Evolutionary conservation across 257 asterid species (phyloP).

Genomic region (Solanum paucissectum): DNA sequence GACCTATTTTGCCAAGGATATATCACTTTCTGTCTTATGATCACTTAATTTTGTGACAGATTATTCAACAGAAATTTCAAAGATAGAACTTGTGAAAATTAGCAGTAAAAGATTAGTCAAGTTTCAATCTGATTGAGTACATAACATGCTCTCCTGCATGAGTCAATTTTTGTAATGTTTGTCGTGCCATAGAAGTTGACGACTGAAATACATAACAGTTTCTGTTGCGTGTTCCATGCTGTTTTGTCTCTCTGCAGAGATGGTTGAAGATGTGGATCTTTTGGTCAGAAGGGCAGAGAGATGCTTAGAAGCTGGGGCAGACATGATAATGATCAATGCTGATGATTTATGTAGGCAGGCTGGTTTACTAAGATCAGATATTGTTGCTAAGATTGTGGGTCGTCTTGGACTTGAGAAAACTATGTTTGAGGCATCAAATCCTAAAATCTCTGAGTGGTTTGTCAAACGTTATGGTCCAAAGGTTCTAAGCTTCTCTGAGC

Average conservation of each 20-base stretch:
- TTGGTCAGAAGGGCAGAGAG: constrained; percentile 87
- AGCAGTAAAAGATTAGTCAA: background rate
- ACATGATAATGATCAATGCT: constrained; percentile 91
- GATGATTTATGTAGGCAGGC: constrained; percentile 66
- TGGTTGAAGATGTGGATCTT: constrained; percentile 82
- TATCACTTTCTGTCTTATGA: background rate
- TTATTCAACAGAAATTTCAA: background rate
- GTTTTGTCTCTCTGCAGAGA: constrained; percentile 37
- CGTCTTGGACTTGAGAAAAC: constrained; percentile 87
- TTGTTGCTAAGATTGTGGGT: constrained; percentile 67
- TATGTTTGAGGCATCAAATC: constrained; percentile 89
- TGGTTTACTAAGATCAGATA: constrained; percentile 64
- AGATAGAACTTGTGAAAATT: background rate
- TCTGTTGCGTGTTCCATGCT: background rate
- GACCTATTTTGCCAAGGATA: background rate
- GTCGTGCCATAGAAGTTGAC: background rate
- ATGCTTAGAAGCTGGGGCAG: constrained; percentile 98
- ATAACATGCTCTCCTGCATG: background rate
- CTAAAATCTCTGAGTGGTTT: constrained; percentile 83
- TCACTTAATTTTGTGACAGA: background rate
- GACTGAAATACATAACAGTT: background rate
- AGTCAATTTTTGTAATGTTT: background rate
- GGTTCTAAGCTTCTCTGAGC: constrained; percentile 22
- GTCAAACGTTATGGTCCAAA: constrained; percentile 79
- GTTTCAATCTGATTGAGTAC: background rate